phyloP scores from a whole-genome alignment of 192 early-diverging fungal species.

The Thamnidium elegans region DNA sequence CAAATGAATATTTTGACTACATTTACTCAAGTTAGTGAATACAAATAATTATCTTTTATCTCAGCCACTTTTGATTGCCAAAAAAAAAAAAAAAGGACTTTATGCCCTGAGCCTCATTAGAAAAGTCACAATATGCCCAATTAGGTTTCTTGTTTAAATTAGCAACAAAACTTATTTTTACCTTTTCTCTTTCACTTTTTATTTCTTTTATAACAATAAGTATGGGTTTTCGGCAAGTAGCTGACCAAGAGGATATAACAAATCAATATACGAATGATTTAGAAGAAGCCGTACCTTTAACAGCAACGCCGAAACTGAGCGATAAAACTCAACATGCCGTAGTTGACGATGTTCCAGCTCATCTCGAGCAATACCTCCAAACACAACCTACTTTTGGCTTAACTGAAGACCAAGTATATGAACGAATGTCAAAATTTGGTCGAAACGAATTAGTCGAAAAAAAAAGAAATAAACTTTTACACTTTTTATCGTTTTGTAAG shows the following conservation, averaged over 20 bases:
- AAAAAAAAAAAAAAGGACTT: too few species aligned
- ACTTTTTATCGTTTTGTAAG: constrained; percentile 46
- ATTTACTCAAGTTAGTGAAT: too few species aligned
- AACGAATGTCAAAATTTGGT: constrained; percentile 57
- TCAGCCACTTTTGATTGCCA: neutral
- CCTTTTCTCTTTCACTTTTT: neutral
- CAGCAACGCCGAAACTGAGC: neutral
- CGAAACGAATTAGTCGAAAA: constrained; percentile 52
- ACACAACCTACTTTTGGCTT: constrained; percentile 64
- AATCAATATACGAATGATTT: neutral
- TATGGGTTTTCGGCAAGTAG: neutral
- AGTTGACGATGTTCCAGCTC: constrained; percentile 40
- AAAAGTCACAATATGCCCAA: constrained; percentile 7
- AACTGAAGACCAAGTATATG: constrained; percentile 47
- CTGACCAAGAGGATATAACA: neutral
- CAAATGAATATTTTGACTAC: too few species aligned
- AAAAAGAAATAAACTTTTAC: constrained; percentile 39
- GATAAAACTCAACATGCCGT: too few species aligned
- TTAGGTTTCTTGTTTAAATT: neutral
- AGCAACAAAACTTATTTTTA: neutral
- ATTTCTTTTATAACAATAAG: neutral
- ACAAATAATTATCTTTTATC: neutral
- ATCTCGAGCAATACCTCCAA: constrained; percentile 54
- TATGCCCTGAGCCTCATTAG: constrained; percentile 14
- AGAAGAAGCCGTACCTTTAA: constrained; percentile 2